Evolutionary conservation across 306 rosid genomes (phyloP), one percentile per base, ranked within the genome.

Genomic region (Adenanthera pavonina): DNA sequence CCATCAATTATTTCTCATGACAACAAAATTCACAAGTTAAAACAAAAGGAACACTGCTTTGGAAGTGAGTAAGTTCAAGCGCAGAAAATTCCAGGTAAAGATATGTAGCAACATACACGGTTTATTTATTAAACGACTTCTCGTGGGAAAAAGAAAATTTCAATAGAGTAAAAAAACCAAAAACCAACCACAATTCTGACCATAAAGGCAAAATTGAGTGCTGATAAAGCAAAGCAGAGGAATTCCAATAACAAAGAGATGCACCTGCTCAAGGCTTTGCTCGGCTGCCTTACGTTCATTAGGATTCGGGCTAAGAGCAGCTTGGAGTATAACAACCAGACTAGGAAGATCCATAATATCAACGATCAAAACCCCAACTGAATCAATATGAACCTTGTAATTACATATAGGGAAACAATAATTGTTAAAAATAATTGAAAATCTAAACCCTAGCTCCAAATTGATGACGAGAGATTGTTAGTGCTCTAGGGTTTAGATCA

Each of bases 261-360:
- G 67, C 38, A 61, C 67, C 67, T 61, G 67, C 12, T 61, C 67
- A 61, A 61, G 67, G 40, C 67, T 61, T 33, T 61, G n/a, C 40
- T 61, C 67, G 7, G 67, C 67, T 30, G 67, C 67, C 17, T 61
- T 61, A 5, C 67, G 67, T 61, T 61, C 67, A 33, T 61, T 33
- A 3, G 67, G 67, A 61, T 61, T 61, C 3, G 67, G 67, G 41
- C 67, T 30, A 4, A 61, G 67, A 61, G 67, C 67, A 61, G 67
- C 67, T 61, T 61, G 67, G 35, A 94, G 94, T 11, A 94, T 67
- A 13, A 80, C 82, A 17, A 83, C 91, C 17, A 91, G 87, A 75
- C 85, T 81, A 0, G 81, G 93, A 85, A 89, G 88, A 86, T 91
- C 93, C 95, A 91, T 91, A 17, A 33, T 51, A n/a, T 65, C 83